Evolutionary conservation across 2,329 filamentous ascomycete genomes (phyloP), one percentile per base, ranked within the genome.

Genomic region (Fusarium incarnatum): DNA sequence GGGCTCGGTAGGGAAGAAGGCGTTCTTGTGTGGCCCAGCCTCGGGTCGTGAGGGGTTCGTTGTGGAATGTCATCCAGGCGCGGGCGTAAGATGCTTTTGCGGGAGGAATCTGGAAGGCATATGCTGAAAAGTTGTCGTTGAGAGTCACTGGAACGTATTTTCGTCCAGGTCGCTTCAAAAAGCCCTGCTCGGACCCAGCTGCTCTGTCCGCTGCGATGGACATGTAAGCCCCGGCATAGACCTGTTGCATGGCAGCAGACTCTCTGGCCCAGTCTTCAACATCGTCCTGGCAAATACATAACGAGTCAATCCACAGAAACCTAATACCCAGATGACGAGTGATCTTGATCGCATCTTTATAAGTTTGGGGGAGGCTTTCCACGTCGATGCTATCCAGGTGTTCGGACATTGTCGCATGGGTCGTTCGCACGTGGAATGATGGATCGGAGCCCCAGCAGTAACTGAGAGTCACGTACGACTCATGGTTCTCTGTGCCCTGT

Each of bases 231-330:
- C 64, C 54, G 1, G 64, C 50, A 11, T 68, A 68, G 4, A 70
- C 54, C 13, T 48, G 30, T 5, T 59, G n/a, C 64, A 70, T 70
- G 1, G 54, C 49, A 7, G 60, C 64, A 28, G 64, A 58, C 13
- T 65, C 64, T 25, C 50, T 25, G 0, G 53, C 40, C 60, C 67
- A 70, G 2, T 71, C 58, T 13, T 67, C 56, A 1, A 25, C 0
- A 10, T 69, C 66, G 3, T 67, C 68, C 20, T 71, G 62, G 4
- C 57, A 63, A 13, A 71, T 69, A 13, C 59, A 69, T 11, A 60
- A 12, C 0, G 61, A 60, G 18, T 71, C 68, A 4, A 71, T 67
- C 66, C 68, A 69, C 0, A 71, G 45, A 12, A 12, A 67, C 1
- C 53, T 41, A 6, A 60, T 20, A 2, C 58, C 65, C 1, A 71